Evolutionary conservation across 192 early-diverging fungal species (phyloP).

Genomic region (Linnemannia exigua): DNA sequence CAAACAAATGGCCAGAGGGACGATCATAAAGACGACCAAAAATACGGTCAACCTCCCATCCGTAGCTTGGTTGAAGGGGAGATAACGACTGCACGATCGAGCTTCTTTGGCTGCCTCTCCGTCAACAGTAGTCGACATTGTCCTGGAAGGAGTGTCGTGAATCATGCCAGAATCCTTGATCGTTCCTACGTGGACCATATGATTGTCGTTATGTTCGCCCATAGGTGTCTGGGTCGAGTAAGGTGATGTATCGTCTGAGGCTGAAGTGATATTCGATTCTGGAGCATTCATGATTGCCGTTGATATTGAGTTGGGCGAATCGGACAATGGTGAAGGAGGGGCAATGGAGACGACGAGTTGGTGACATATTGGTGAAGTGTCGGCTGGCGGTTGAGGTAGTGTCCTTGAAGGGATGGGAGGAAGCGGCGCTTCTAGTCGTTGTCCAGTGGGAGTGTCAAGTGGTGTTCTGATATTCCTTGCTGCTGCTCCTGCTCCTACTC

Average conservation of each 20-base stretch:
- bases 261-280: background rate
- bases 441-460: background rate
- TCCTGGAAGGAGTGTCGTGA: background rate
- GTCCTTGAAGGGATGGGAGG: background rate
- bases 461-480: background rate
- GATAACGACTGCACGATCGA: slow-evolving; percentile 35
- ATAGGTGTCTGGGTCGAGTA: background rate
- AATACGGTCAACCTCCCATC: slow-evolving; percentile 40
- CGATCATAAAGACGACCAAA: slow-evolving; percentile 23
- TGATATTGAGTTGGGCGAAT: background rate
- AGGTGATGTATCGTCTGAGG: background rate
- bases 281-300: background rate
- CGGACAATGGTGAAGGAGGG: background rate
- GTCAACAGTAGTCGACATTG: background rate
- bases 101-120: background rate
- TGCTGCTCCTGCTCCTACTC: background rate
- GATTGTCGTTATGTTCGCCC: background rate
- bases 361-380: background rate
- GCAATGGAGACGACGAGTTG: background rate
- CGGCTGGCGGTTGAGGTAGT: background rate
- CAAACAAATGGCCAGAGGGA: slow-evolving; percentile 25
- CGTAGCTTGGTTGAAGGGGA: slow-evolving; percentile 48
- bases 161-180: background rate
- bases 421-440: slow-evolving; percentile 1
- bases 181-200: background rate